A percentile compares a stretch with the other conserved stretches of the same genome.
phyloP scores from a whole-genome alignment of 2,329 filamentous ascomycete genomes.

The Stylonectria norvegica region DNA sequence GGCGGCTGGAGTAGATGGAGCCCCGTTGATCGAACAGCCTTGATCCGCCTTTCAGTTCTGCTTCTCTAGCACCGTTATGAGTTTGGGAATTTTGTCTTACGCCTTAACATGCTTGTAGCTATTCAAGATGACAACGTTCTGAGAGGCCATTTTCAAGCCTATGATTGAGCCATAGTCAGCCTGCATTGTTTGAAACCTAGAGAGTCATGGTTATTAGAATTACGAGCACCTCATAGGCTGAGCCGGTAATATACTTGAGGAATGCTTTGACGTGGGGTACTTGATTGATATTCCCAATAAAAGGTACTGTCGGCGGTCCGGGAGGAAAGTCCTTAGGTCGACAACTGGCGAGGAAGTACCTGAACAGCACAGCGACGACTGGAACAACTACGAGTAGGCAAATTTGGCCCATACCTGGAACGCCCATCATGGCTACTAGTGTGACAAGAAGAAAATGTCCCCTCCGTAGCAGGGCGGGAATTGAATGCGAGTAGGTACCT shows the following conservation, averaged over 20 bases:
- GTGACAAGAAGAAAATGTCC: neutral
- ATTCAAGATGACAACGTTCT: slow-evolving; percentile 34
- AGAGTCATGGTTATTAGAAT: neutral
- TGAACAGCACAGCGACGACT: neutral
- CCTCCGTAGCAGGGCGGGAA: too few species aligned
- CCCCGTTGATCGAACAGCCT: slow-evolving; percentile 36
- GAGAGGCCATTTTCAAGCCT: slow-evolving; percentile 29
- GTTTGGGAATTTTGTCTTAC: neutral
- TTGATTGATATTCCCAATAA: neutral
- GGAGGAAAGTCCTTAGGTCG: slow-evolving; percentile 12
- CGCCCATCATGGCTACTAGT: neutral
- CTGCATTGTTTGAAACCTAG: neutral
- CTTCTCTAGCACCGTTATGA: neutral
- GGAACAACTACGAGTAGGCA: neutral
- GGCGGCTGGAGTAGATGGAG: slow-evolving; percentile 37
- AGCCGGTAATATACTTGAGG: neutral
- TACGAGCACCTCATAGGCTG: neutral
- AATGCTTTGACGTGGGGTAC: neutral
- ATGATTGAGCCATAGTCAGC: slow-evolving; percentile 33
- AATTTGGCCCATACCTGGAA: too few species aligned
- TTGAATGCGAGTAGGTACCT: too few species aligned
- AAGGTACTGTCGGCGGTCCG: slow-evolving; percentile 3
- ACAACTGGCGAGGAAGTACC: slow-evolving; percentile 4
- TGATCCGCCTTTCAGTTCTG: neutral
- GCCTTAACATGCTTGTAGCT: slow-evolving; percentile 7